Percentiles rank a stretch among this genome's conserved stretches.
These are phyloP conservation scores for Lasiosphaeris hirsuta DNA, from an alignment of 495 filamentous ascomycete species.

Conservation along the genomic window DNA sequence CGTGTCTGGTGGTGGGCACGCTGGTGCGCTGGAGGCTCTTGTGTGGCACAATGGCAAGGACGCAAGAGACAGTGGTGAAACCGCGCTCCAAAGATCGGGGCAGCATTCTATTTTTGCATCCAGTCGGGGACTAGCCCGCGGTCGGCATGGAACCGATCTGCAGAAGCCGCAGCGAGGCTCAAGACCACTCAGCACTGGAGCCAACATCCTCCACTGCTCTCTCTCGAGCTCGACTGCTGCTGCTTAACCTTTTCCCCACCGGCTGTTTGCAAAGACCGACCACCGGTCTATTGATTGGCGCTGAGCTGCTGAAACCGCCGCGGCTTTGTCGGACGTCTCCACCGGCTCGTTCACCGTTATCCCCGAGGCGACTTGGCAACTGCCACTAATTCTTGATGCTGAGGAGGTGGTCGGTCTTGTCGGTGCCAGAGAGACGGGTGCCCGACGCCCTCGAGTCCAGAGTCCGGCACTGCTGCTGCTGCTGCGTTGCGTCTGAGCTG, in stretches of 20 bases:
- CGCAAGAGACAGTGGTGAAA: no score
- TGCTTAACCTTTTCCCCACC: not conserved
- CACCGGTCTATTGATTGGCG: not conserved
- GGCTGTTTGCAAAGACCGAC: not conserved
- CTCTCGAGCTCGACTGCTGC: no score
- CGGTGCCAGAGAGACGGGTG: no score
- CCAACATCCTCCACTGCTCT: not conserved
- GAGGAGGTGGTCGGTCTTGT: not conserved
- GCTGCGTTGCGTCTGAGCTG: not conserved
- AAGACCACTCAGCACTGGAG: constrained; percentile 1
- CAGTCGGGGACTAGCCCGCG: no score
- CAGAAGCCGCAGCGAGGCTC: not conserved
- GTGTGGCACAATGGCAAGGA: no score
- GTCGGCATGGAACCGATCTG: no score
- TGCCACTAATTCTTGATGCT: no score
- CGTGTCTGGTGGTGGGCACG: not conserved
- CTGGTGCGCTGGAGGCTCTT: no score
- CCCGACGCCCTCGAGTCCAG: no score
- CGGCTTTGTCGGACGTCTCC: not conserved
- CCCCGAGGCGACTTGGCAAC: not conserved
- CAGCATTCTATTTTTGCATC: no score
- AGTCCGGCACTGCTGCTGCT: not conserved
- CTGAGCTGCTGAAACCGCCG: not conserved
- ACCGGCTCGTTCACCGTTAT: not conserved
- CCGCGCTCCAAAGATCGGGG: no score